Evolutionary conservation across 2,329 filamentous ascomycete genomes (phyloP).

Genomic region (Venturia oleaginea): DNA sequence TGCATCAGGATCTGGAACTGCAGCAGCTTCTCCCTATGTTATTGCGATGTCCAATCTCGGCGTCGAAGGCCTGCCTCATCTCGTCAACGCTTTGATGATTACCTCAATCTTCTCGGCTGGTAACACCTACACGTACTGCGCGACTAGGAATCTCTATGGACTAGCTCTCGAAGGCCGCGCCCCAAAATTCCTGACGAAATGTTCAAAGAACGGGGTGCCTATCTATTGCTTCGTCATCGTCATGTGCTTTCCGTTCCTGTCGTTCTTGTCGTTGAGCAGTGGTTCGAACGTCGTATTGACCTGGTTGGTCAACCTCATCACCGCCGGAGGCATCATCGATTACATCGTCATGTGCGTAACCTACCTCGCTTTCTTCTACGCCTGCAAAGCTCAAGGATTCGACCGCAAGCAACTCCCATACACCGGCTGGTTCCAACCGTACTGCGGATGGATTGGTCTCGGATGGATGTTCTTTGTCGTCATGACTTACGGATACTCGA

Average conservation of each 20-base stretch:
- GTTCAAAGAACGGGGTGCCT: slow-evolving; percentile 15
- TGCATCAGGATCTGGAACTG: slow-evolving; percentile 20
- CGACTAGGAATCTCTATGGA: slow-evolving; percentile 26
- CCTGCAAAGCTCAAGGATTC: slow-evolving; percentile 35
- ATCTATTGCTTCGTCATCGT: slow-evolving; percentile 12
- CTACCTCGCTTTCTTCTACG: slow-evolving; percentile 38
- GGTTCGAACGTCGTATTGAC: slow-evolving; percentile 42
- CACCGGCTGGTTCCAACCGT: slow-evolving; percentile 47
- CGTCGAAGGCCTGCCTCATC: slow-evolving; percentile 34
- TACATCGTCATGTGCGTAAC: slow-evolving; percentile 44
- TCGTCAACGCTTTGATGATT: slow-evolving; percentile 24
- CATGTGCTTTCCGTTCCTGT: slow-evolving; percentile 19
- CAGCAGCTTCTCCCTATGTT: slow-evolving; percentile 28
- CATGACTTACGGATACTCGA: slow-evolving; percentile 13
- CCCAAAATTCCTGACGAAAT: slow-evolving; percentile 12
- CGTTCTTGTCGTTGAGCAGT: slow-evolving; percentile 43
- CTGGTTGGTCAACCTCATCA: slow-evolving; percentile 46
- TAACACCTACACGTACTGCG: slow-evolving; percentile 40
- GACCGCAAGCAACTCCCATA: slow-evolving; percentile 45
- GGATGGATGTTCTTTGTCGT: slow-evolving; percentile 19
- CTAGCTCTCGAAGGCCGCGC: slow-evolving; percentile 15
- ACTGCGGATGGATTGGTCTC: slow-evolving; percentile 30
- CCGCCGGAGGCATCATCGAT: slow-evolving; percentile 47
- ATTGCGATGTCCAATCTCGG: slow-evolving; percentile 38
- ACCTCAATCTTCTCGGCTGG: slow-evolving; percentile 42